These are phyloP conservation scores for Fusarium neocosmosporiellum DNA, from an alignment of 2,329 filamentous ascomycete species.

Conservation along the genomic window DNA sequence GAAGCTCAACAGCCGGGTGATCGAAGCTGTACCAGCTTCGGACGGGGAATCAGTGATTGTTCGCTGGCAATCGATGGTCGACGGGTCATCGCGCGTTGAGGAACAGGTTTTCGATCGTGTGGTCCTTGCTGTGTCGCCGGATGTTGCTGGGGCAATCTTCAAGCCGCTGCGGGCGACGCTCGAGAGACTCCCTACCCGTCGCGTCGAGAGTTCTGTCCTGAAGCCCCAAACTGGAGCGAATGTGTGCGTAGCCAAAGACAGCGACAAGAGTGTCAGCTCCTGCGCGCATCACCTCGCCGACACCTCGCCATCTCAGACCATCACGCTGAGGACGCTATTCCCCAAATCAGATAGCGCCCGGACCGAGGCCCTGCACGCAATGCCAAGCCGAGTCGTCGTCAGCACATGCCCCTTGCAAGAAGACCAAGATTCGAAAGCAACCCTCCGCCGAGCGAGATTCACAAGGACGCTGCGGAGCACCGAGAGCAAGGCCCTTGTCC, in stretches of 20 bases:
- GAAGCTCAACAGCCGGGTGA: slow-evolving; percentile 54
- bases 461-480: slow-evolving; percentile 63
- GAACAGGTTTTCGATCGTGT: slow-evolving; percentile 61
- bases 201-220: slow-evolving; percentile 61
- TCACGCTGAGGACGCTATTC: slow-evolving; percentile 52
- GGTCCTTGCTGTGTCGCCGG: slow-evolving; percentile 65
- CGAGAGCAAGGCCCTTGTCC: slow-evolving; percentile 59
- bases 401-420: slow-evolving; percentile 60
- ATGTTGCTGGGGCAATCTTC: slow-evolving; percentile 62
- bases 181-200: slow-evolving; percentile 58
- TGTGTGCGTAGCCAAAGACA: slow-evolving; percentile 12
- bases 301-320: slow-evolving; percentile 44
- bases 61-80: slow-evolving; percentile 46
- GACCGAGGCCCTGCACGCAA: slow-evolving; percentile 65
- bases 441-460: slow-evolving; percentile 60
- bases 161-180: slow-evolving; percentile 53
- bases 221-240: slow-evolving; percentile 3
- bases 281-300: slow-evolving; percentile 45
- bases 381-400: slow-evolving; percentile 63
- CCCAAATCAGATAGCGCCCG: slow-evolving; percentile 37
- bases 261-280: slow-evolving; percentile 1
- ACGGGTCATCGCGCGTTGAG: slow-evolving; percentile 12
- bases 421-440: slow-evolving; percentile 50
- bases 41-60: slow-evolving; percentile 43
- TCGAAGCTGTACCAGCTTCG: slow-evolving; percentile 45